These are phyloP conservation scores for Leishmania aethiopica DNA, from an alignment of 208 protist genomes.

Conservation along the genomic window DNA sequence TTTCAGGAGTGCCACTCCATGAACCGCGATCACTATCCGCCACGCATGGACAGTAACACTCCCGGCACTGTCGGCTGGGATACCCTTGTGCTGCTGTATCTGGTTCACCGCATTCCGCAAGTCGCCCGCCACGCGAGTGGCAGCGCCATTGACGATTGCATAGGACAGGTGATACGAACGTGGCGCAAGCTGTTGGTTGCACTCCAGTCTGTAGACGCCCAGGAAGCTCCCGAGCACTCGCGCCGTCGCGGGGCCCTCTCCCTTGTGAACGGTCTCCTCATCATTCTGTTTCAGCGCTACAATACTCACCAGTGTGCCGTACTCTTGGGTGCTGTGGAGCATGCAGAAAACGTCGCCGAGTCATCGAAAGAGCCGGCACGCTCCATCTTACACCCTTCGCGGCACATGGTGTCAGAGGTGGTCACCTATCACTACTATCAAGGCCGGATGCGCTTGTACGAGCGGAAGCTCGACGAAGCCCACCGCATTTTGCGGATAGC, in stretches of 20 bases:
- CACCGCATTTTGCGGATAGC: slow-evolving; percentile 49
- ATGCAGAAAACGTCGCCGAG: slow-evolving; percentile 55
- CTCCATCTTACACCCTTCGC: slow-evolving; percentile 69
- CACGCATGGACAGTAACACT: slow-evolving; percentile 44
- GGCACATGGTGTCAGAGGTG: slow-evolving; percentile 86
- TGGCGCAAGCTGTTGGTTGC: slow-evolving; percentile 82
- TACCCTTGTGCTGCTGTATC: slow-evolving; percentile 78
- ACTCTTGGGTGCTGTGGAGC: slow-evolving; percentile 62
- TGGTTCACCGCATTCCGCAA: slow-evolving; percentile 81
- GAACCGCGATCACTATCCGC: slow-evolving; percentile 70
- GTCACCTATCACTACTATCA: slow-evolving; percentile 84
- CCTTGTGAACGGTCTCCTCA: slow-evolving; percentile 80
- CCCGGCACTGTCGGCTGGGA: slow-evolving; percentile 88
- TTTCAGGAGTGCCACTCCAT: slow-evolving; percentile 79
- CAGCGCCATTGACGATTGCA: slow-evolving; percentile 65
- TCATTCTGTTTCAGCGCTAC: slow-evolving; percentile 76
- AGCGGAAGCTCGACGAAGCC: slow-evolving; percentile 57
- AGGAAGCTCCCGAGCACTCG: slow-evolving; percentile 69
- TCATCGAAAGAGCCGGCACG: slow-evolving; percentile 39
- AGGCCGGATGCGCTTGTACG: slow-evolving; percentile 75
- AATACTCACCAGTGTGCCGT: slow-evolving; percentile 84
- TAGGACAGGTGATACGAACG: slow-evolving; percentile 68
- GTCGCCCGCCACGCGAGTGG: slow-evolving; percentile 61
- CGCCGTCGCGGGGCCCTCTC: slow-evolving; percentile 78
- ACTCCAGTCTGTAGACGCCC: slow-evolving; percentile 69